These are phyloP conservation scores for Pelargonium australe DNA, from an alignment of 441 rosid genomes.

Conservation along the genomic window DNA sequence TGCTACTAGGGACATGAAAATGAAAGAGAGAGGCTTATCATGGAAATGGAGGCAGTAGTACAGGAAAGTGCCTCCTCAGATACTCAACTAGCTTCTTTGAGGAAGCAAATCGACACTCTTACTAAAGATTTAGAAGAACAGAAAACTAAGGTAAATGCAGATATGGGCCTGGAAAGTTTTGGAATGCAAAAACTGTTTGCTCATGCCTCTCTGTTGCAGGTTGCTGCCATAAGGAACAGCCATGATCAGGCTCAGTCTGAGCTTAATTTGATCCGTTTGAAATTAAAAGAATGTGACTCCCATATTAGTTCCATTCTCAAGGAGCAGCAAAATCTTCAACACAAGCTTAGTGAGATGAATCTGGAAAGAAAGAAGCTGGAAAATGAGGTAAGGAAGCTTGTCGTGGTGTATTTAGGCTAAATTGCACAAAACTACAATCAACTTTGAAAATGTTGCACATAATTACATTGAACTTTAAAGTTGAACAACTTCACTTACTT, in stretches of 20 bases:
- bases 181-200: slow-evolving; percentile 16
- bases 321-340: slow-evolving; percentile 70
- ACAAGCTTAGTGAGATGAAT: slow-evolving; percentile 61
- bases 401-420: neutral
- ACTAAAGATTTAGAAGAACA: slow-evolving; percentile 66
- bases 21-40: slow-evolving; percentile 72
- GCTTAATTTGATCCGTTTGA: slow-evolving; percentile 59
- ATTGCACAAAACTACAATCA: no score
- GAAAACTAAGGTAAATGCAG: slow-evolving; percentile 50
- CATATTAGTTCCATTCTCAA: slow-evolving; percentile 63
- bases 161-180: slow-evolving; percentile 13
- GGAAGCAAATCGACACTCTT: slow-evolving; percentile 55
- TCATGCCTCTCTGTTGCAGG: slow-evolving; percentile 42
- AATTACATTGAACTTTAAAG: no score
- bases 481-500: no score
- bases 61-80: slow-evolving; percentile 72
- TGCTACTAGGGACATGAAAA: slow-evolving; percentile 60
- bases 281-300: slow-evolving; percentile 93
- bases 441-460: no score
- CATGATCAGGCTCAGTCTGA: slow-evolving; percentile 65
- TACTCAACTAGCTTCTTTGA: slow-evolving; percentile 60
- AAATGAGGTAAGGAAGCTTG: slow-evolving; percentile 66
- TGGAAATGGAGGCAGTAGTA: slow-evolving; percentile 86
- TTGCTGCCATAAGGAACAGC: slow-evolving; percentile 41
- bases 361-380: slow-evolving; percentile 91